Evolutionary conservation across 768 basidiomycete genomes (phyloP).

Genomic region (Rhizopogon salebrosus): DNA sequence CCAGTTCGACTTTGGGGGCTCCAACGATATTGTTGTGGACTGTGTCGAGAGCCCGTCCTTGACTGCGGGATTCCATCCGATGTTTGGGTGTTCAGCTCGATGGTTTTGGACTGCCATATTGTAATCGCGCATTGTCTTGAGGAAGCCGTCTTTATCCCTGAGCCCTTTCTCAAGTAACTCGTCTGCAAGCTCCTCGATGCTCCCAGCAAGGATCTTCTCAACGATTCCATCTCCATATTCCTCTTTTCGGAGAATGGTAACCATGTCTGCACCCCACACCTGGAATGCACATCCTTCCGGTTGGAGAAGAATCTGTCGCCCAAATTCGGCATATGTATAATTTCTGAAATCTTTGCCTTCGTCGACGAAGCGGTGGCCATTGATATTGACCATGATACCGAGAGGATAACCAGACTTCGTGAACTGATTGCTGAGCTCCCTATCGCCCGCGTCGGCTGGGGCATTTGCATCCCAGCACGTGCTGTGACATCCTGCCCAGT

Average conservation of each 20-base stretch:
- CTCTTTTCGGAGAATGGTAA: constrained; percentile 46
- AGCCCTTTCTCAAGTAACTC: constrained; percentile 43
- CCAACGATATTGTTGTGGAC: constrained; percentile 29
- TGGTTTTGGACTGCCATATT: constrained; percentile 43
- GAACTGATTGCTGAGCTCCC: constrained; percentile 60
- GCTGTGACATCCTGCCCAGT: constrained; percentile 68
- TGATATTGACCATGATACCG: constrained; percentile 61
- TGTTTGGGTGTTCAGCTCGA: constrained; percentile 27
- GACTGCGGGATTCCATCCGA: constrained; percentile 55
- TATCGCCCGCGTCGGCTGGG: constrained; percentile 43
- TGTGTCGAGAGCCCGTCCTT: constrained; percentile 60
- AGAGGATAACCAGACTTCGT: constrained; percentile 73
- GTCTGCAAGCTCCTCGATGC: constrained; percentile 45
- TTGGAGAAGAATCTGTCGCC: constrained; percentile 52
- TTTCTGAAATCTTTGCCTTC: constrained; percentile 71
- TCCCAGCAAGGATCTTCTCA: constrained; percentile 46
- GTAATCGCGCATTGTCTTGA: constrained; percentile 44
- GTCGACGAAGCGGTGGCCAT: constrained; percentile 60
- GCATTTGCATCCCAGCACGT: constrained; percentile 70
- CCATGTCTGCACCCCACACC: constrained; percentile 50
- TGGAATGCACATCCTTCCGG: constrained; percentile 61
- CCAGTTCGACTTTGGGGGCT: constrained; percentile 63
- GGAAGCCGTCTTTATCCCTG: constrained; percentile 33
- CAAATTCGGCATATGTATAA: constrained; percentile 70
- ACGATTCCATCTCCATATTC: constrained; percentile 63